Conservation (phyloP, 176 grass and related monocot species). For the Pontederia paniculata region DNA sequence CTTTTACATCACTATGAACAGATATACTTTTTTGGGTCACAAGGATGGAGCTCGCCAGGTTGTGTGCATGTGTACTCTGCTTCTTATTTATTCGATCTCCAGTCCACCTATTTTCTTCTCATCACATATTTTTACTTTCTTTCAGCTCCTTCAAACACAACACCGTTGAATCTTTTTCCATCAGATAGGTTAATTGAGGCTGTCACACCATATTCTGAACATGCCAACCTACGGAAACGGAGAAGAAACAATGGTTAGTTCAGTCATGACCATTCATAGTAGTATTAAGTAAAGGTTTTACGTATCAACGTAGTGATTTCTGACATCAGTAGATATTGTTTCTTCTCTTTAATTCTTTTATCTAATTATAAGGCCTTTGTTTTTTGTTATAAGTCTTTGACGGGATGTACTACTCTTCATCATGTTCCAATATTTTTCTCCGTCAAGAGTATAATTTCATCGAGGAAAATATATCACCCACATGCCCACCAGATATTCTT, state of each 20-base stretch:
- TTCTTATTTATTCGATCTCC: constrained; percentile 15
- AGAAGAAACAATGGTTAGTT: constrained; percentile 34
- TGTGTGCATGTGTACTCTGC: constrained; percentile 25
- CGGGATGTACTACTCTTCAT: too few species aligned
- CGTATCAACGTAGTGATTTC: too few species aligned
- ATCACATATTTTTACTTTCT: constrained; percentile 9
- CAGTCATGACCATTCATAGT: constrained; percentile 20
- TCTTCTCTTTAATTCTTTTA: too few species aligned
- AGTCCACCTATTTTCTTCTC: not conserved
- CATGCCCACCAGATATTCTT: too few species aligned
- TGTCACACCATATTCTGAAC: constrained; percentile 24
- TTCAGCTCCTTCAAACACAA: constrained; percentile 23
- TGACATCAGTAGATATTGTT: too few species aligned
- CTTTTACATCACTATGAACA: constrained; percentile 83
- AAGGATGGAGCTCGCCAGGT: constrained; percentile 41
- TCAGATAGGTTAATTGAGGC: constrained; percentile 8
- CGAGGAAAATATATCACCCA: too few species aligned
- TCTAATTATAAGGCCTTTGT: too few species aligned
- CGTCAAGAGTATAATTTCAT: too few species aligned
- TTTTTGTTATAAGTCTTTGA: too few species aligned
- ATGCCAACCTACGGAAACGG: constrained; percentile 29
- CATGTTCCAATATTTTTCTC: too few species aligned
- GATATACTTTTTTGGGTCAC: constrained; percentile 56
- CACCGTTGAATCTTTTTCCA: constrained; percentile 22
- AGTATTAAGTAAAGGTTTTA: not conserved